These are phyloP conservation scores for Mrakia gelida DNA, from an alignment of 768 basidiomycete genomes.

Conservation along the genomic window DNA sequence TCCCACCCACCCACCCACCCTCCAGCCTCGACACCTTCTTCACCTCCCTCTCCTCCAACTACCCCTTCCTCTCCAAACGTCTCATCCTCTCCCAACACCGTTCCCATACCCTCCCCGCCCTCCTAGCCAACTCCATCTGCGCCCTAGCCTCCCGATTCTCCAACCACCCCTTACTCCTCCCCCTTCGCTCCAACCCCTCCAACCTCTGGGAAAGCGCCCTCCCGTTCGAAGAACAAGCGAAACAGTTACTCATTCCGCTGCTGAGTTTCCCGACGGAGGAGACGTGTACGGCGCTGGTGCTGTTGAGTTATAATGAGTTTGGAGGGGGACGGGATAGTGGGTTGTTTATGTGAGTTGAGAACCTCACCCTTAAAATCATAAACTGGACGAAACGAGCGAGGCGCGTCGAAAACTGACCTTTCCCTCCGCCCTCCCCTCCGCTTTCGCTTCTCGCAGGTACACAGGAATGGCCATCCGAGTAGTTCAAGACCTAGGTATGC, in stretches of 20 bases:
- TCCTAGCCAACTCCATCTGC: constrained; percentile 30
- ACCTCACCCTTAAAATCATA: too few species aligned
- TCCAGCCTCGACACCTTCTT: neutral
- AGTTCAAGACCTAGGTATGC: constrained; percentile 24
- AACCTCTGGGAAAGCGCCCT: neutral
- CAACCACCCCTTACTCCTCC: constrained; percentile 17
- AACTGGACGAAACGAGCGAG: too few species aligned
- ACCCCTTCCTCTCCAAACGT: constrained; percentile 13
- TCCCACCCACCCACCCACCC: neutral
- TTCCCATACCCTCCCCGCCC: constrained; percentile 18
- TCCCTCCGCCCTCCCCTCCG: too few species aligned
- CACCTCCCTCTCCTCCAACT: neutral
- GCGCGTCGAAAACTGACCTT: too few species aligned
- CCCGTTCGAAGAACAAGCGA: constrained; percentile 29
- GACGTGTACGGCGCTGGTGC: constrained; percentile 14
- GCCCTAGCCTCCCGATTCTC: constrained; percentile 28
- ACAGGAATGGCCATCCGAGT: constrained; percentile 21
- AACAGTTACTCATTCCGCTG: constrained; percentile 26
- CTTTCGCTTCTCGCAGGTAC: neutral
- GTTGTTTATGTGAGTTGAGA: neutral
- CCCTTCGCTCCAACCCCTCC: neutral
- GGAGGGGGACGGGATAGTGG: constrained; percentile 17
- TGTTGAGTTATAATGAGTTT: constrained; percentile 14
- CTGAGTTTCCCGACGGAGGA: constrained; percentile 28
- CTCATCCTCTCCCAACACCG: constrained; percentile 23